A percentile compares a stretch with the other conserved stretches of the same genome.
Conservation (phyloP, 2,329 filamentous ascomycete genomes). For the Xylaria sp. region DNA sequence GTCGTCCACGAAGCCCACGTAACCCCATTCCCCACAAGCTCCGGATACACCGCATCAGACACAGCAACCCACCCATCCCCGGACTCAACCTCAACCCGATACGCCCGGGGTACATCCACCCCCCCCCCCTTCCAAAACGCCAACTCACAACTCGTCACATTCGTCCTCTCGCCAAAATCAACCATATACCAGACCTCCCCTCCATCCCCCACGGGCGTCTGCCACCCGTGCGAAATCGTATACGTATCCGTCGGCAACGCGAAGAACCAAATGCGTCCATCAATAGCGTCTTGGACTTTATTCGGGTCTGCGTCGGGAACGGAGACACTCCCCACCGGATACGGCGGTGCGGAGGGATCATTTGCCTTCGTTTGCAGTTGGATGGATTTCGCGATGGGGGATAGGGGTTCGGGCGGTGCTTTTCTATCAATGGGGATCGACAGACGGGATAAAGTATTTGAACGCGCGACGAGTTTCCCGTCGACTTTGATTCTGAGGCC, state of each 20-base stretch:
- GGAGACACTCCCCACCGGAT: slow-evolving; percentile 11
- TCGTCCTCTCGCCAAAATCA: slow-evolving; percentile 9
- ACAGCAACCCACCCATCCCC: slow-evolving; percentile 5
- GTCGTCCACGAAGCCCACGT: slow-evolving; percentile 9
- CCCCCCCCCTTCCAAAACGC: slow-evolving; percentile 5
- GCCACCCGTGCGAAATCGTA: slow-evolving; percentile 15
- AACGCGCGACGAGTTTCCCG: background rate
- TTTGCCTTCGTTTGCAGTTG: slow-evolving; percentile 8
- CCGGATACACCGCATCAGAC: background rate
- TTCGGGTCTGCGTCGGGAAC: slow-evolving; percentile 5
- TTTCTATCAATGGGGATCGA: slow-evolving; percentile 1
- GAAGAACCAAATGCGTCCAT: slow-evolving; percentile 18
- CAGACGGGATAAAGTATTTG: background rate
- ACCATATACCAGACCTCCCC: slow-evolving; percentile 14
- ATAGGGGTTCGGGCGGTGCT: slow-evolving; percentile 3
- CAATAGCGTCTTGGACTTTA: slow-evolving; percentile 16
- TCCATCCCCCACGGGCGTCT: slow-evolving; percentile 9
- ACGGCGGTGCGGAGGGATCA: slow-evolving; percentile 1
- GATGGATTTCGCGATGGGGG: slow-evolving; percentile 8
- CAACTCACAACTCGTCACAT: slow-evolving; percentile 5
- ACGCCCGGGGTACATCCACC: background rate
- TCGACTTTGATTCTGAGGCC: slow-evolving; percentile 9
- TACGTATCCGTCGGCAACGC: slow-evolving; percentile 9
- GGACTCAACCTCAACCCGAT: slow-evolving; percentile 7
- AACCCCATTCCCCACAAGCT: slow-evolving; percentile 12